Percentiles rank a stretch among this genome's conserved stretches.
Conservation (phyloP, 2,329 filamentous ascomycete genomes). For the Aureobasidium sp. region DNA sequence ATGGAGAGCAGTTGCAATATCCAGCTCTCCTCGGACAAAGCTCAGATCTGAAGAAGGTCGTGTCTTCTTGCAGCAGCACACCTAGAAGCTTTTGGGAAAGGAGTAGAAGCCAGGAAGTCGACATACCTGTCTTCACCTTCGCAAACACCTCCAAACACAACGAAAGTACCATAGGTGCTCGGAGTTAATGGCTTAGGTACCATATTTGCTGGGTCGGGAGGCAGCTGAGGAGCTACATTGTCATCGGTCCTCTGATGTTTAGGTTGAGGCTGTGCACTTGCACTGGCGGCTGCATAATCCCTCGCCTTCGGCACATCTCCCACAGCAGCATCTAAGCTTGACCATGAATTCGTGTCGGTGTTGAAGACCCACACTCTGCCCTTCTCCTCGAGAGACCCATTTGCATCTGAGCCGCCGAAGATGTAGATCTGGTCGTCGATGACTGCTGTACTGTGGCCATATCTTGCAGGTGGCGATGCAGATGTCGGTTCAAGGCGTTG, state of each 20-base stretch:
- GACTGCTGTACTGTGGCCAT: conserved; percentile 36
- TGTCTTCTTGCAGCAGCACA: background rate
- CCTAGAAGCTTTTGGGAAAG: background rate
- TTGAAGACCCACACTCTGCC: conserved; percentile 41
- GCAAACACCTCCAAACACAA: conserved; percentile 44
- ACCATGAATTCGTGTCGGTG: conserved; percentile 36
- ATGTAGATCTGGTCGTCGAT: conserved; percentile 41
- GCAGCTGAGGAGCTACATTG: conserved; percentile 31
- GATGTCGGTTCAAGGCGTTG: conserved; percentile 30
- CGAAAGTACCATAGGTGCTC: conserved; percentile 43
- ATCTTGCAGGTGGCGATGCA: conserved; percentile 33
- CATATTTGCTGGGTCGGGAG: conserved; percentile 34
- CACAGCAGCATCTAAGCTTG: conserved; percentile 31
- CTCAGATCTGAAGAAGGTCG: background rate
- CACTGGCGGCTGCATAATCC: conserved; percentile 31
- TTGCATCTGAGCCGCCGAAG: conserved; percentile 33
- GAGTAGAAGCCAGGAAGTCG: background rate
- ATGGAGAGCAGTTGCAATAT: background rate
- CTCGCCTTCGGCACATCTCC: conserved; percentile 25
- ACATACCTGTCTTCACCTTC: conserved; percentile 20
- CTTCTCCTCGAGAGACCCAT: conserved; percentile 24
- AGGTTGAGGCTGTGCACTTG: conserved; percentile 35
- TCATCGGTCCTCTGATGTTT: conserved; percentile 24
- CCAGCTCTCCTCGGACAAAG: background rate
- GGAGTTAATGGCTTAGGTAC: conserved; percentile 36